A percentile compares a stretch with the other conserved stretches of the same genome.
Evolutionary conservation across 192 early-diverging fungal genomes (phyloP).

Genomic region (Linnemannia elongata): DNA sequence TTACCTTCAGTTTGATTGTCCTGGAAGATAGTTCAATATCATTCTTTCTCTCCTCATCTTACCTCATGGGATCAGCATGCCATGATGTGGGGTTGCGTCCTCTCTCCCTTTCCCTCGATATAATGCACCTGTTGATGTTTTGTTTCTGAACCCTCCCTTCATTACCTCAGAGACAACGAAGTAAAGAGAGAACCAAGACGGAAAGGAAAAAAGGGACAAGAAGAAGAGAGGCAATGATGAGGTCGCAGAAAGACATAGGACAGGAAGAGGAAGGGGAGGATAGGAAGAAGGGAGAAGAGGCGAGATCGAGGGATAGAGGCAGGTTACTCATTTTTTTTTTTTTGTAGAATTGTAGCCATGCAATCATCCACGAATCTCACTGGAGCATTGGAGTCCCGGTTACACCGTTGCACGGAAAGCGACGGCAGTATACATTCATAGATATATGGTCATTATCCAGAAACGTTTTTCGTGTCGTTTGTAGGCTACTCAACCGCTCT

Average conservation of each 20-base stretch:
- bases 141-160: not conserved
- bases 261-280: not conserved
- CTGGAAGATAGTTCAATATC: not conserved
- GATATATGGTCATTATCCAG: too few relatives aligned
- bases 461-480: too few relatives aligned
- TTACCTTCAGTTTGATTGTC: not conserved
- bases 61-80: constrained; percentile 2
- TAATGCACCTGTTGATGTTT: not conserved
- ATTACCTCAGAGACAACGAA: not conserved
- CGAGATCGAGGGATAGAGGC: not conserved
- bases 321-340: too few relatives aligned
- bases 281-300: not conserved
- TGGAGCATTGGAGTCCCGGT: not conserved
- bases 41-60: constrained; percentile 1
- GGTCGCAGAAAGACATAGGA: not conserved
- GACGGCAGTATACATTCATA: too few relatives aligned
- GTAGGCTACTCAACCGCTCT: too few relatives aligned
- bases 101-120: not conserved
- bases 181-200: not conserved
- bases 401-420: not conserved
- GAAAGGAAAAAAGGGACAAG: not conserved
- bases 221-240: not conserved
- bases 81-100: not conserved
- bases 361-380: not conserved
- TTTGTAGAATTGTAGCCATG: not conserved